Conservation (phyloP, 495 filamentous ascomycete species). For the Penicillium bialowiezense region DNA sequence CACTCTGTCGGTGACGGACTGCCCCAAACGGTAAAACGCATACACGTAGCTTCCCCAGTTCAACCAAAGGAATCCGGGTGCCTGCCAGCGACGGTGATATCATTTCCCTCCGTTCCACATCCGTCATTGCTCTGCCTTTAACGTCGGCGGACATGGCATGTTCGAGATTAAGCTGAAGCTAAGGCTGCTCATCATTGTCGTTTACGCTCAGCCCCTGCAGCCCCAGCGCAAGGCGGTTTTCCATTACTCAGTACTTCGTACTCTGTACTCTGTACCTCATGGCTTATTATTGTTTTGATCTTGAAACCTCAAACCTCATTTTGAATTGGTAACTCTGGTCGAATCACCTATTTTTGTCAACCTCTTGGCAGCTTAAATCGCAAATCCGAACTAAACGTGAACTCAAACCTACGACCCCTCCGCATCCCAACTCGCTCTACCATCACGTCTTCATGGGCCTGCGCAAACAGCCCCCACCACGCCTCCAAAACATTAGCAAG, state of each 20-base stretch:
- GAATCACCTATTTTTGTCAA: too few species aligned
- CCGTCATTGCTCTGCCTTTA: background rate
- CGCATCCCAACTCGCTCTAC: background rate
- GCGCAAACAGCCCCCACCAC: constrained; percentile 45
- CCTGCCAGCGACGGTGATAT: constrained; percentile 1
- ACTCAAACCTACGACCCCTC: background rate
- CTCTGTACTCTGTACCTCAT: too few species aligned
- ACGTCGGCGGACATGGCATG: background rate
- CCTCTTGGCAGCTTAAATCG: too few species aligned
- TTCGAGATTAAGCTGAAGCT: constrained; percentile 3
- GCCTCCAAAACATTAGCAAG: constrained; percentile 37
- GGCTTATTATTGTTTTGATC: background rate
- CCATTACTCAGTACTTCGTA: background rate
- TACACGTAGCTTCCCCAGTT: constrained; percentile 7
- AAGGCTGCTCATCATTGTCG: background rate
- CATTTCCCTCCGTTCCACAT: background rate
- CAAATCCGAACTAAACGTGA: background rate
- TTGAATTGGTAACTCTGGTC: background rate
- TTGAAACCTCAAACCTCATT: background rate
- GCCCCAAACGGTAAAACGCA: background rate
- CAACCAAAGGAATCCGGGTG: constrained; percentile 5
- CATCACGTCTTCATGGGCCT: constrained; percentile 42
- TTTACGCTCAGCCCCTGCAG: constrained; percentile 3
- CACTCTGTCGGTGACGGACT: background rate
- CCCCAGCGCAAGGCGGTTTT: constrained; percentile 12